Percentiles rank a stretch among this genome's conserved stretches.
phyloP scores from a whole-genome alignment of 2,329 filamentous ascomycete species.

The Cladobotryum mycophilum region DNA sequence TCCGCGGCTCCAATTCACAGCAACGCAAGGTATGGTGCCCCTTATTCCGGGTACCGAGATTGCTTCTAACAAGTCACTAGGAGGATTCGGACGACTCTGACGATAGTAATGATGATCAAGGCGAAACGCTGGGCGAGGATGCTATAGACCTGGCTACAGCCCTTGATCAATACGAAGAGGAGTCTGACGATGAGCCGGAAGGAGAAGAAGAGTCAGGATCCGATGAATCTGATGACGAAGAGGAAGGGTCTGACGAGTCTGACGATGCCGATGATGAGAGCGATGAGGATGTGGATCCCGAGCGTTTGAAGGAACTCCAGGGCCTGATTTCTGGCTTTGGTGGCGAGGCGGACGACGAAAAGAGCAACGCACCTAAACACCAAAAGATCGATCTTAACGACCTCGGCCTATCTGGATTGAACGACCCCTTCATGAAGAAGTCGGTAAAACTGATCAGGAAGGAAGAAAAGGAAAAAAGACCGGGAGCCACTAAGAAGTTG shows the following conservation, averaged over 20 bases:
- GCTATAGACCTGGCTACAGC: constrained; percentile 54
- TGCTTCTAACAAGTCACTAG: constrained; percentile 25
- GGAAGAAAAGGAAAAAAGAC: constrained; percentile 46
- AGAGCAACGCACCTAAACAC: constrained; percentile 44
- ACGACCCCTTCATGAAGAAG: constrained; percentile 70
- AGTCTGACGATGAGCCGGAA: constrained; percentile 42
- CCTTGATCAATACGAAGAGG: constrained; percentile 48
- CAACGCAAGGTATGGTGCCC: constrained; percentile 21
- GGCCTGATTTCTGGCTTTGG: constrained; percentile 63
- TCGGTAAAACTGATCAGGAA: constrained; percentile 69
- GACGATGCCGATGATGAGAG: constrained; percentile 45
- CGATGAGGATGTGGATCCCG: constrained; percentile 40
- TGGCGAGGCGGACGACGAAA: constrained; percentile 51
- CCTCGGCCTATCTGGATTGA: constrained; percentile 62
- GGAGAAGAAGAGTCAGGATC: constrained; percentile 38
- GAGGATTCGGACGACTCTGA: constrained; percentile 50
- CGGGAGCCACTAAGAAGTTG: constrained; percentile 57
- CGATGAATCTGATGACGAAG: constrained; percentile 37
- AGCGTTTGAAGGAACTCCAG: constrained; percentile 59
- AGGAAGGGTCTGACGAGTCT: constrained; percentile 35
- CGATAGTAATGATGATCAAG: constrained; percentile 46
- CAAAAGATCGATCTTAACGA: constrained; percentile 71
- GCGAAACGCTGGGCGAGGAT: constrained; percentile 52
- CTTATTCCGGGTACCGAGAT: neutral
- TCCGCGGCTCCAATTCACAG: constrained; percentile 41